Conservation (phyloP, 257 asterid species). For the Rubia yunnanensis region DNA sequence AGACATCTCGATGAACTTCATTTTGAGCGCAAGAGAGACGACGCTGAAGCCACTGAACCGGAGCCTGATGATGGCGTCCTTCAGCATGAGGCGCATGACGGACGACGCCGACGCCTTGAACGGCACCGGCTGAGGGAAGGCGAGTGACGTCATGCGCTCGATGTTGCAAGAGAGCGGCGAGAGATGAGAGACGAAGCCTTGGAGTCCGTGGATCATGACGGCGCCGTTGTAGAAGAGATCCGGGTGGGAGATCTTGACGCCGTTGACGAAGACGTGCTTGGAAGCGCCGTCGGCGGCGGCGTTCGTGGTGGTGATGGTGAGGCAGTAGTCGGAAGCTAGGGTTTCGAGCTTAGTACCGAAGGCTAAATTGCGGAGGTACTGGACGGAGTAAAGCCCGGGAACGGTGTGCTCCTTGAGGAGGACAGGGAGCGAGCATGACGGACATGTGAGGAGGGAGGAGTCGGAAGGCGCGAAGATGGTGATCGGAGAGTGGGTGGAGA, state of each 20-base stretch:
- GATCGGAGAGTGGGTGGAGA: slow-evolving; percentile 55
- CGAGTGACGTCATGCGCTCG: slow-evolving; percentile 40
- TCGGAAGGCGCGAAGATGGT: slow-evolving; percentile 81
- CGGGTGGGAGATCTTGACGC: slow-evolving; percentile 42
- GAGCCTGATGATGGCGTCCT: slow-evolving; percentile 43
- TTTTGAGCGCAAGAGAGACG: slow-evolving; percentile 50
- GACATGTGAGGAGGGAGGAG: slow-evolving; percentile 67
- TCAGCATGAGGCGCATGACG: slow-evolving; percentile 42
- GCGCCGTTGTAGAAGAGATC: slow-evolving; percentile 59
- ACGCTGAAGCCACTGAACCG: slow-evolving; percentile 52
- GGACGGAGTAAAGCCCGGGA: slow-evolving; percentile 64
- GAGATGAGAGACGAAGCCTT: slow-evolving; percentile 54
- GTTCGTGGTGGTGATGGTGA: slow-evolving; percentile 36
- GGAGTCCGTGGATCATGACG: slow-evolving; percentile 46
- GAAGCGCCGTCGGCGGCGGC: slow-evolving; percentile 3
- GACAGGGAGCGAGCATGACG: slow-evolving; percentile 41
- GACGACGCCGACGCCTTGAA: slow-evolving; percentile 20
- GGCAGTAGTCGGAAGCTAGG: slow-evolving; percentile 55
- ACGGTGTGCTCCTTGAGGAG: slow-evolving; percentile 76
- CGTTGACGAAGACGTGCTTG: slow-evolving; percentile 46
- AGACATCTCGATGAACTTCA: slow-evolving; percentile 34
- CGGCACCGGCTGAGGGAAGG: slow-evolving; percentile 38
- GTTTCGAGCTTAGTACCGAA: slow-evolving; percentile 83
- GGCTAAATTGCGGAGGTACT: slow-evolving; percentile 50
- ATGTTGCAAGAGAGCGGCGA: slow-evolving; percentile 56